These are phyloP conservation scores for Psilocybe cyanescens DNA, from an alignment of 768 basidiomycete genomes.

Conservation along the genomic window DNA sequence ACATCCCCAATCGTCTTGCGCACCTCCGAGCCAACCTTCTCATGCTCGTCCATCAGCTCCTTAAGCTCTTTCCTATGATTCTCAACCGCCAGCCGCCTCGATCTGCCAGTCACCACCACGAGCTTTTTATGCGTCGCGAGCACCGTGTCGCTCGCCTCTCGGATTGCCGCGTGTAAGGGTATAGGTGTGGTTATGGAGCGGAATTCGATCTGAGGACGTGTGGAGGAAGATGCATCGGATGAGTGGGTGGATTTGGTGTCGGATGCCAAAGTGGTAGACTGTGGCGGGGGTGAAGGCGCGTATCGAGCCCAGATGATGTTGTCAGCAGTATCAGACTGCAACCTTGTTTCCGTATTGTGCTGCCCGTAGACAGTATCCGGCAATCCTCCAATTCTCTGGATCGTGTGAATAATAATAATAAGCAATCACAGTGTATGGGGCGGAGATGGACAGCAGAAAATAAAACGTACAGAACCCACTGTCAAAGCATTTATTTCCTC, in stretches of 20 bases:
- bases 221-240: conserved; percentile 31
- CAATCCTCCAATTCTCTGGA: conserved; percentile 42
- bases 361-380: conserved; percentile 77
- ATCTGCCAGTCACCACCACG: conserved; percentile 74
- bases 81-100: conserved; percentile 72
- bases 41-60: conserved; percentile 60
- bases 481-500: conserved; percentile 46
- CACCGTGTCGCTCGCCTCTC: conserved; percentile 38
- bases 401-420: too few species aligned
- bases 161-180: conserved; percentile 63
- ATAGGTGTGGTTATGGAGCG: conserved; percentile 52
- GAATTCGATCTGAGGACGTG: conserved; percentile 66
- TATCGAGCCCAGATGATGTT: conserved; percentile 75
- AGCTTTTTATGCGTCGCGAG: conserved; percentile 32
- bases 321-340: conserved; percentile 88
- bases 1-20: conserved; percentile 87
- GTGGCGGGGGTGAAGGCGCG: conserved; percentile 30
- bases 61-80: conserved; percentile 75
- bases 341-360: conserved; percentile 59
- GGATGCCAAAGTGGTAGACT: background rate
- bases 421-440: too few species aligned
- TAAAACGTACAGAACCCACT: conserved; percentile 48
- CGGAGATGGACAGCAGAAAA: too few species aligned
- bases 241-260: conserved; percentile 20
- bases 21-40: conserved; percentile 61